phyloP scores from a whole-genome alignment of 202 grass and related monocot species.

The Elaeis oleifera region DNA sequence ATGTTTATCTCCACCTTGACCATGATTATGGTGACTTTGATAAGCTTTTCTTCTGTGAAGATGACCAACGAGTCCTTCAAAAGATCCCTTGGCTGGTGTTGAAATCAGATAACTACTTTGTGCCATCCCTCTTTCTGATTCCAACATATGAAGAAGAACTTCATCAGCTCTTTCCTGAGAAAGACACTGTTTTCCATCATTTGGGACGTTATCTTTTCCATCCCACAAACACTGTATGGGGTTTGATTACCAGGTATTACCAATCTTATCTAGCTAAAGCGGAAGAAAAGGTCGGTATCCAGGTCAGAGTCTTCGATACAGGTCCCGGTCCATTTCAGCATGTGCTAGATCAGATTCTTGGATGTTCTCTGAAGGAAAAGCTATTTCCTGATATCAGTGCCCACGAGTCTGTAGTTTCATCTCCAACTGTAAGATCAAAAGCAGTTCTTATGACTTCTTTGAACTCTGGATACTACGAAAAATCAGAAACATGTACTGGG shows the following conservation, averaged over 20 bases:
- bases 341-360: not conserved
- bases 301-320: conserved; percentile 1
- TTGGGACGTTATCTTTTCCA: conserved; percentile 21
- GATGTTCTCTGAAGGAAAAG: not conserved
- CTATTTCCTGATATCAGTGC: not conserved
- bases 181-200: conserved; percentile 31
- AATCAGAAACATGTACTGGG: conserved; percentile 20
- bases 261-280: conserved; percentile 13
- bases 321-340: not conserved
- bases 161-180: conserved; percentile 23
- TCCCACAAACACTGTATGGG: conserved; percentile 12
- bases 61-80: conserved; percentile 1
- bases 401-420: not conserved
- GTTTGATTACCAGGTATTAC: conserved; percentile 15
- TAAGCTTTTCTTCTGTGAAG: conserved; percentile 7
- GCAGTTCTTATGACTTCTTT: conserved; percentile 21
- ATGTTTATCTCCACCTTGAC: conserved; percentile 1
- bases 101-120: conserved; percentile 21
- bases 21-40: not conserved
- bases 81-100: conserved; percentile 19
- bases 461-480: conserved; percentile 12
- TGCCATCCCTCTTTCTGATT: conserved; percentile 13
- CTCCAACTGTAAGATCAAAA: conserved; percentile 1
- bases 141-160: conserved; percentile 13
- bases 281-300: conserved; percentile 9